Conservation (phyloP, 805 yeast species). For the Candida ortonii region DNA sequence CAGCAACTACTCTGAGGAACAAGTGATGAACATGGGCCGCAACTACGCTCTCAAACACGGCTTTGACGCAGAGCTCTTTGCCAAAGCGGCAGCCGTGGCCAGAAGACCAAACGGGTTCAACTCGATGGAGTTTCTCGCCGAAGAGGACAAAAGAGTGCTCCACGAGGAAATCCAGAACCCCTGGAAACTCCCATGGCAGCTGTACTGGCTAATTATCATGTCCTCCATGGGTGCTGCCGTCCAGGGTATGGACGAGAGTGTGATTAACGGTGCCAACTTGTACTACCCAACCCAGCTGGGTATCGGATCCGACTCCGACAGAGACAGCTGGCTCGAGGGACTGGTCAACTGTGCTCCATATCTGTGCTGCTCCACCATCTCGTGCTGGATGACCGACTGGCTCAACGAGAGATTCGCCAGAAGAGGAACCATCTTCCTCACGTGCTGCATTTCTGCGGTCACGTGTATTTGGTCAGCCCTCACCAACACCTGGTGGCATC, state of each 20-base stretch:
- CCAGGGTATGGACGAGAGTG: constrained; percentile 79
- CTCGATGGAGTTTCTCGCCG: constrained; percentile 52
- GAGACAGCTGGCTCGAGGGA: constrained; percentile 58
- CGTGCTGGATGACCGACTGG: constrained; percentile 65
- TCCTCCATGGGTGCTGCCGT: constrained; percentile 79
- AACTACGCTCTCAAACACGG: constrained; percentile 56
- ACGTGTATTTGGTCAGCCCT: constrained; percentile 72
- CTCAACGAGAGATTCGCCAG: constrained; percentile 58
- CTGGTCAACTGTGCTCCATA: constrained; percentile 70
- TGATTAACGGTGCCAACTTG: constrained; percentile 68
- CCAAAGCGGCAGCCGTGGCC: constrained; percentile 66
- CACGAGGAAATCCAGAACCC: constrained; percentile 45
- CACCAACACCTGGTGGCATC: constrained; percentile 60
- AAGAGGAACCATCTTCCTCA: constrained; percentile 62
- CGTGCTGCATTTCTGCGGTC: constrained; percentile 57
- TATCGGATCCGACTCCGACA: constrained; percentile 42
- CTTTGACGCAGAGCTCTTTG: constrained; percentile 57
- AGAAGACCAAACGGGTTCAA: constrained; percentile 56
- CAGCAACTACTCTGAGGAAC: constrained; percentile 56
- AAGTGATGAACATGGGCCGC: constrained; percentile 68
- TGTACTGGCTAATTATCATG: constrained; percentile 55
- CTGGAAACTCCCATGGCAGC: constrained; percentile 44
- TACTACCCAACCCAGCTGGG: constrained; percentile 58
- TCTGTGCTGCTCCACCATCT: constrained; percentile 55
- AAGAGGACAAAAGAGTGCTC: constrained; percentile 52